phyloP scores from a whole-genome alignment of 352 stramenopile species.

The Phytophthora fragariae region DNA sequence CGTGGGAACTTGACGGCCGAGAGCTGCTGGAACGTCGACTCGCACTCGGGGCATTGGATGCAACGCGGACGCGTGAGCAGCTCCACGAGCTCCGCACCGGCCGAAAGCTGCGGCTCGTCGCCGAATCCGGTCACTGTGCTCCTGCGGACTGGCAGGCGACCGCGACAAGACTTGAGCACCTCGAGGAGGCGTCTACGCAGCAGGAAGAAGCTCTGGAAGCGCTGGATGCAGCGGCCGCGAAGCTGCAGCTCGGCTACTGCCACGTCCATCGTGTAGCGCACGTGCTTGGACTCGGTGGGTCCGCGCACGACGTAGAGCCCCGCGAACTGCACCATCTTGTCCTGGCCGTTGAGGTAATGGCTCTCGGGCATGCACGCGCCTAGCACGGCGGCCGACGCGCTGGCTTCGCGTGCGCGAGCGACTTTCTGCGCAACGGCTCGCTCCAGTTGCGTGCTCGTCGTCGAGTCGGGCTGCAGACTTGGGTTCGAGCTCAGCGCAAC shows the following conservation, averaged over 20 bases:
- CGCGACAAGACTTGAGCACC: conserved; percentile 53
- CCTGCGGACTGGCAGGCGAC: conserved; percentile 25
- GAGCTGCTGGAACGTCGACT: conserved; percentile 46
- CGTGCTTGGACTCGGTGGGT: conserved; percentile 53
- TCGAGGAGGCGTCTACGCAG: conserved; percentile 61
- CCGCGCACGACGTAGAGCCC: conserved; percentile 68
- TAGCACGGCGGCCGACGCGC: conserved; percentile 39
- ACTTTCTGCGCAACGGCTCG: conserved; percentile 37
- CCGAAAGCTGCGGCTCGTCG: conserved; percentile 23
- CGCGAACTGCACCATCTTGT: conserved; percentile 59
- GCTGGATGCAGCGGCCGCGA: conserved; percentile 56
- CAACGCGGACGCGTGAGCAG: conserved; percentile 33
- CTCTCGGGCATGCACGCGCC: conserved; percentile 33
- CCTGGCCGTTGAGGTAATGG: conserved; percentile 41
- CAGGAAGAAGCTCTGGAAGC: conserved; percentile 64
- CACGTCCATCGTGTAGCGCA: conserved; percentile 78
- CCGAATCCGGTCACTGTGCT: conserved; percentile 20
- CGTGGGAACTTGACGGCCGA: conserved; percentile 56
- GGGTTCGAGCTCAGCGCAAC: conserved; percentile 30
- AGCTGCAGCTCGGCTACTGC: conserved; percentile 51
- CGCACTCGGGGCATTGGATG: conserved; percentile 51
- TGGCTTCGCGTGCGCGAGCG: conserved; percentile 28
- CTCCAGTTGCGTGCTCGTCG: conserved; percentile 35
- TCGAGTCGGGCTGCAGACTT: conserved; percentile 35
- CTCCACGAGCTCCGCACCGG: conserved; percentile 35